Conservation (phyloP, 2,329 filamentous ascomycete species). For the Verticillium klebahnii region DNA sequence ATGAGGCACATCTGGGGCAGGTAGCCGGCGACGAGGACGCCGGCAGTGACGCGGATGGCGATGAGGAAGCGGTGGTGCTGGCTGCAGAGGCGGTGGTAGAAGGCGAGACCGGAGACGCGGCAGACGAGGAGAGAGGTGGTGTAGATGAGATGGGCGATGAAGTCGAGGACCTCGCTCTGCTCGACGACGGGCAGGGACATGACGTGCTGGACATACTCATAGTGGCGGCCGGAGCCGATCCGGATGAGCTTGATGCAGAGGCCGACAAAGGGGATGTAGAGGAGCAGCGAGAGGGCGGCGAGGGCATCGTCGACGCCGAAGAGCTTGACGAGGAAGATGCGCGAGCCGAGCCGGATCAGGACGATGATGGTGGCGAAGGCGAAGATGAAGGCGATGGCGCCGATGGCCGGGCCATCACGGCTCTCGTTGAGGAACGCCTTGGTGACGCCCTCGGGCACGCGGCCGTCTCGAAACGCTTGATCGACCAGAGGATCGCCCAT, state of each 20-base stretch:
- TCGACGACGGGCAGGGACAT: slow-evolving; percentile 34
- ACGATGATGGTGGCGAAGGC: slow-evolving; percentile 28
- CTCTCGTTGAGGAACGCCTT: slow-evolving; percentile 28
- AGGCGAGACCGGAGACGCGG: slow-evolving; percentile 46
- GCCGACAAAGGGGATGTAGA: slow-evolving; percentile 36
- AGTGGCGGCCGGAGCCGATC: slow-evolving; percentile 42
- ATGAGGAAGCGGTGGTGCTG: slow-evolving; percentile 28
- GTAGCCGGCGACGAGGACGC: slow-evolving; percentile 34
- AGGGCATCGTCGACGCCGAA: slow-evolving; percentile 15
- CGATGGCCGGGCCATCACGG: slow-evolving; percentile 30
- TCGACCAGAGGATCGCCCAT: slow-evolving; percentile 12
- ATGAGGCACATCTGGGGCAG: slow-evolving; percentile 44
- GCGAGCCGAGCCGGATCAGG: slow-evolving; percentile 25
- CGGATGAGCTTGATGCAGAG: slow-evolving; percentile 39
- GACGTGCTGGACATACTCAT: slow-evolving; percentile 41
- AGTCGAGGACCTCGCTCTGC: slow-evolving; percentile 42
- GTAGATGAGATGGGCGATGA: slow-evolving; percentile 46
- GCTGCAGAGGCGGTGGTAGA: slow-evolving; percentile 42
- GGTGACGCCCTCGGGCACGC: slow-evolving; percentile 27
- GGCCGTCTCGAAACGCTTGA: slow-evolving; percentile 28
- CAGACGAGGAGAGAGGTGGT: slow-evolving; percentile 44
- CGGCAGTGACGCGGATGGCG: slow-evolving; percentile 29
- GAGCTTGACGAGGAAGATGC: slow-evolving; percentile 19
- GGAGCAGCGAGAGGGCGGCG: background rate
- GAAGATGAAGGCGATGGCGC: slow-evolving; percentile 32